A percentile compares a stretch with the other conserved stretches of the same genome.
These are phyloP conservation scores for Exobasidium rhododendri DNA, from an alignment of 1,284 basidiomycete genomes.

Conservation along the genomic window DNA sequence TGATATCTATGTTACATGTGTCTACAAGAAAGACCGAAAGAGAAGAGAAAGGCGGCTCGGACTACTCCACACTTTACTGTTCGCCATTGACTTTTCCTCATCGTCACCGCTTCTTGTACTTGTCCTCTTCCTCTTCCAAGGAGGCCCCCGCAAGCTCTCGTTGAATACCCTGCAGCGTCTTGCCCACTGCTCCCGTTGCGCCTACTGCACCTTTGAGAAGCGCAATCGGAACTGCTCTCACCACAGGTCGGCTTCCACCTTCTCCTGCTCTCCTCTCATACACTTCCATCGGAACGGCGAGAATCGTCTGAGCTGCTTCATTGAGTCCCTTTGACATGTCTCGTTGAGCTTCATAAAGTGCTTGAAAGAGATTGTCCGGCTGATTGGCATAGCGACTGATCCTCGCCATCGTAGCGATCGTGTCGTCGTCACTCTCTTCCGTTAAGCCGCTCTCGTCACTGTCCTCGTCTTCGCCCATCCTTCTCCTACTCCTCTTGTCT, in stretches of 20 bases:
- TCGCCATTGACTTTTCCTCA: too few relatives aligned
- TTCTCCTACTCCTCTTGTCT: constrained; percentile 19
- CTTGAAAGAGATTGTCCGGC: constrained; percentile 76
- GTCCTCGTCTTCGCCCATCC: constrained; percentile 56
- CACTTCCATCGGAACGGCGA: constrained; percentile 98
- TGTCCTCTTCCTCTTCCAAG: constrained; percentile 26
- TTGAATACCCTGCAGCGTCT: constrained; percentile 85
- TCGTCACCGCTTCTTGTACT: constrained; percentile 30
- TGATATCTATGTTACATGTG: neutral
- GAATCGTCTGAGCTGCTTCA: constrained; percentile 92
- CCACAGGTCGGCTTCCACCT: constrained; percentile 62
- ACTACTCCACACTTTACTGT: neutral
- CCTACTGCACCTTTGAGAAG: constrained; percentile 95
- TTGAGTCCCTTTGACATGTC: constrained; percentile 68
- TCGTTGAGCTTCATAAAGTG: constrained; percentile 82
- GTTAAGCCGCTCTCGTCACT: constrained; percentile 10
- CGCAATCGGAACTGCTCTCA: constrained; percentile 92
- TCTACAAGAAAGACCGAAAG: neutral
- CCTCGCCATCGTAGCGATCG: neutral
- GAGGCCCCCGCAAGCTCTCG: constrained; percentile 61
- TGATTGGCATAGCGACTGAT: constrained; percentile 89
- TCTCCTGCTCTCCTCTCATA: constrained; percentile 64
- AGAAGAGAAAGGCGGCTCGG: neutral
- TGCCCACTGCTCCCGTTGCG: constrained; percentile 89
- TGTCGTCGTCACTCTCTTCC: constrained; percentile 13